Evolutionary conservation across 23 red algal genomes (phyloP).

Genomic region (Chondrus crispus): DNA sequence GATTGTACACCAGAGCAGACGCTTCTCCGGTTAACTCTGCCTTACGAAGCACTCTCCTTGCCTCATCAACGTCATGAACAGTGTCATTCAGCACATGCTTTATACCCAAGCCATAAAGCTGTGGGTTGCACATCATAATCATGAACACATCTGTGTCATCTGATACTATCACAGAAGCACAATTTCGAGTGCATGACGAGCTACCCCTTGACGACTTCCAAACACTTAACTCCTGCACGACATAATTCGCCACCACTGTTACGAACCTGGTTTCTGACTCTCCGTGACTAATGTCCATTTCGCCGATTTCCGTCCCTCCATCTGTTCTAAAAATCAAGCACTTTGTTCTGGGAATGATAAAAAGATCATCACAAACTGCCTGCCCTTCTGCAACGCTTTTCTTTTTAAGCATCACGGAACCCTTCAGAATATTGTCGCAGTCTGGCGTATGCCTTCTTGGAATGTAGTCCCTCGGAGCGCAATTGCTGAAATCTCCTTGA

Average conservation of each 20-base stretch:
- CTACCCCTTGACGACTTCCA: not conserved
- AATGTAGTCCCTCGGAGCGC: too few species aligned
- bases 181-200: not conserved
- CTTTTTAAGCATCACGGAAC: too few species aligned
- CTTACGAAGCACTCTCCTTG: not conserved
- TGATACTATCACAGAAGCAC: not conserved
- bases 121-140: not conserved
- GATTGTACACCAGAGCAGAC: not conserved
- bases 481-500: too few species aligned
- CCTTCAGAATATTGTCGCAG: too few species aligned
- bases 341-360: not conserved
- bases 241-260: not conserved
- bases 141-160: conserved; percentile 15
- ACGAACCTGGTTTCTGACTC: not conserved
- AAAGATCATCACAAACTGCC: too few species aligned
- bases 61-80: not conserved
- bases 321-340: not conserved
- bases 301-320: not conserved
- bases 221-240: not conserved
- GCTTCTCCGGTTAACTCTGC: not conserved
- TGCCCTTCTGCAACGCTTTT: too few species aligned
- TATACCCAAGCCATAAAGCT: not conserved
- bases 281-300: not conserved
- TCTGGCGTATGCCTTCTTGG: too few species aligned
- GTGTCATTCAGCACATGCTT: not conserved